These are phyloP conservation scores for Cladophialophora psammophila DNA, from an alignment of 2,329 filamentous ascomycete species.

Conservation along the genomic window DNA sequence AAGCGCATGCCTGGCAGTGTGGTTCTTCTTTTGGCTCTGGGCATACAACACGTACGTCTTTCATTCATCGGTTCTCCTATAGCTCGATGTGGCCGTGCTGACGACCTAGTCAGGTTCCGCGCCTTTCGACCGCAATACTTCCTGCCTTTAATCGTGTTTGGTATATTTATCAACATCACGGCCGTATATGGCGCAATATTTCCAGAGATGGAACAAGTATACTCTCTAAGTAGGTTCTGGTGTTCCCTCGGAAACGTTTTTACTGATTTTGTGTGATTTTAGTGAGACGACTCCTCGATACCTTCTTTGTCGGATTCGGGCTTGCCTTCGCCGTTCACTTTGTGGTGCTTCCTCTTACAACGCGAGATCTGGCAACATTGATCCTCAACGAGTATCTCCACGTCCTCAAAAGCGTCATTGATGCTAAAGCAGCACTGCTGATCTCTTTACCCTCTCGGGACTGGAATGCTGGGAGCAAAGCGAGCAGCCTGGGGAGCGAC, in stretches of 20 bases:
- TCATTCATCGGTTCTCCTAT: not conserved
- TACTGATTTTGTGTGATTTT: conserved; percentile 44
- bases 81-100: not conserved
- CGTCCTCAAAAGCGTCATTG: conserved; percentile 63
- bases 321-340: conserved; percentile 69
- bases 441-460: conserved; percentile 43
- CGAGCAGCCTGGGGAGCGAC: conserved; percentile 31
- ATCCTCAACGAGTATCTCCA: conserved; percentile 65
- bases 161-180: conserved; percentile 71
- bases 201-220: conserved; percentile 54
- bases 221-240: conserved; percentile 21
- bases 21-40: conserved; percentile 72
- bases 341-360: conserved; percentile 71
- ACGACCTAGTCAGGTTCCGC: conserved; percentile 56
- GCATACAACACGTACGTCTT: conserved; percentile 33
- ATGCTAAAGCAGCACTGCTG: conserved; percentile 71
- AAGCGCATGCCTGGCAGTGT: conserved; percentile 72
- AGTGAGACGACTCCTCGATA: conserved; percentile 62
- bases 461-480: conserved; percentile 51
- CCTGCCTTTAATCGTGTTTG: conserved; percentile 72
- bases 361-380: conserved; percentile 68
- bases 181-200: conserved; percentile 69
- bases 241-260: not conserved
- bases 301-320: conserved; percentile 70
- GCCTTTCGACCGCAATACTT: conserved; percentile 72